Conservation (phyloP, 2,329 filamentous ascomycete genomes). For the Calonectria hongkongensis region DNA sequence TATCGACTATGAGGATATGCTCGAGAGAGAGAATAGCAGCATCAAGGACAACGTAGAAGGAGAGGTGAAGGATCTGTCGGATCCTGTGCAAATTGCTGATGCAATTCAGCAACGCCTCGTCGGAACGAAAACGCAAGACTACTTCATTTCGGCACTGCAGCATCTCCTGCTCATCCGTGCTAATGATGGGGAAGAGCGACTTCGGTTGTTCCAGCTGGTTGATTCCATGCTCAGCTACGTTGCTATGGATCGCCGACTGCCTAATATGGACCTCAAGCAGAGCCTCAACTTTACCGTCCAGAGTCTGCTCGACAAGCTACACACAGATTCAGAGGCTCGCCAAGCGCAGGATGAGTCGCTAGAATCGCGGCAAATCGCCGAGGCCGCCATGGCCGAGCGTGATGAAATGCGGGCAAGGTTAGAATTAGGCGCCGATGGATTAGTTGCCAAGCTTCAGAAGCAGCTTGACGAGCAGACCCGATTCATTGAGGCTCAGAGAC, state of each 20-base stretch:
- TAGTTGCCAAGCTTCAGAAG: slow-evolving; percentile 94
- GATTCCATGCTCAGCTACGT: slow-evolving; percentile 99
- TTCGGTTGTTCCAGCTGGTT: slow-evolving; percentile 97
- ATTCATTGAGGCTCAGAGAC: slow-evolving; percentile 90
- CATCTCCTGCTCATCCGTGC: slow-evolving; percentile 95
- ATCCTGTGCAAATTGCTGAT: slow-evolving; percentile 94
- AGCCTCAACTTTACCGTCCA: slow-evolving; percentile 98
- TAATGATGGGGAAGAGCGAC: slow-evolving; percentile 91
- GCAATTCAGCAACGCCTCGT: slow-evolving; percentile 91
- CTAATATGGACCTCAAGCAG: slow-evolving; percentile 98
- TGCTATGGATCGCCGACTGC: slow-evolving; percentile 95
- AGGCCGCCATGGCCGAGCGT: slow-evolving; percentile 95
- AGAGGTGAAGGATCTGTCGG: slow-evolving; percentile 92
- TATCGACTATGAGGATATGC: slow-evolving; percentile 98
- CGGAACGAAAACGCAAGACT: slow-evolving; percentile 91
- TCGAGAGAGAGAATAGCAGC: slow-evolving; percentile 92
- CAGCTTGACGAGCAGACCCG: slow-evolving; percentile 94
- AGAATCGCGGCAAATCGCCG: slow-evolving; percentile 93
- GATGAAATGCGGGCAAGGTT: slow-evolving; percentile 95
- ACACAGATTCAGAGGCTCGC: slow-evolving; percentile 95
- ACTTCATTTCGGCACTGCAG: slow-evolving; percentile 96
- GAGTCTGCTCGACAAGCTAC: slow-evolving; percentile 93
- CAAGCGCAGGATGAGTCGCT: slow-evolving; percentile 94
- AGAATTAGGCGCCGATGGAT: slow-evolving; percentile 92
- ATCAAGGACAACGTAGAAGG: slow-evolving; percentile 91